phyloP scores from a whole-genome alignment of 1,139 yeast species.

The Wickerhamiella infanticola region DNA sequence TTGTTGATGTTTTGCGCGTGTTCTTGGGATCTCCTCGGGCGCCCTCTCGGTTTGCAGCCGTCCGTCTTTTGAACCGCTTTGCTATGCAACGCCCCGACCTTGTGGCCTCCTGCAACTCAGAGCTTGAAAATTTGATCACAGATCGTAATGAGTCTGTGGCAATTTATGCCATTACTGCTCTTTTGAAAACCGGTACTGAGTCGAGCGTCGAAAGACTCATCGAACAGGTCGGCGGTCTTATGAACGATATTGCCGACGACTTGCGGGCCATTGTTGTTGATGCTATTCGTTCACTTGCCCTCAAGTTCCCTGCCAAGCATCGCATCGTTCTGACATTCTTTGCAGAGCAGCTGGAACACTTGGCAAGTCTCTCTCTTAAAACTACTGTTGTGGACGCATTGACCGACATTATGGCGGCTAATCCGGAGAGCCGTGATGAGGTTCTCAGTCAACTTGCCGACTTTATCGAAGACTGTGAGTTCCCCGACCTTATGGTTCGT shows the following conservation, averaged over 20 bases:
- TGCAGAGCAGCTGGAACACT: conserved; percentile 75
- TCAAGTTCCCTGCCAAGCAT: conserved; percentile 87
- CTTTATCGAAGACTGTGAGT: conserved; percentile 96
- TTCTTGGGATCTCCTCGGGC: conserved; percentile 80
- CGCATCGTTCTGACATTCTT: conserved; percentile 68
- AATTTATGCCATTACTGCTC: conserved; percentile 96
- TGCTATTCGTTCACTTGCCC: conserved; percentile 80
- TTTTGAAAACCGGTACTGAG: conserved; percentile 87
- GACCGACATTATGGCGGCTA: conserved; percentile 74
- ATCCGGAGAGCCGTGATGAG: conserved; percentile 72
- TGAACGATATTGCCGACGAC: conserved; percentile 83
- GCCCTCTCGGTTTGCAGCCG: conserved; percentile 83
- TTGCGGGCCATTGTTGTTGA: conserved; percentile 89
- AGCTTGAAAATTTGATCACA: conserved; percentile 72
- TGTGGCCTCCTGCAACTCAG: conserved; percentile 58
- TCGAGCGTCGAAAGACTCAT: conserved; percentile 82
- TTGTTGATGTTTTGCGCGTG: conserved; percentile 58
- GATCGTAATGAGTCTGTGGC: conserved; percentile 85
- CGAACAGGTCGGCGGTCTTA: conserved; percentile 71
- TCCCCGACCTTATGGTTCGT: conserved; percentile 81
- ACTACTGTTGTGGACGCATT: conserved; percentile 82
- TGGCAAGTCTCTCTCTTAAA: conserved; percentile 76
- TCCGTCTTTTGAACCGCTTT: conserved; percentile 71
- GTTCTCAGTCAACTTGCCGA: conserved; percentile 88
- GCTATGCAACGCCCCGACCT: conserved; percentile 72